Evolutionary conservation across 495 filamentous ascomycete genomes (phyloP), one percentile per base, ranked within the genome.

Genomic region (Thermothielavioides terrestris): DNA sequence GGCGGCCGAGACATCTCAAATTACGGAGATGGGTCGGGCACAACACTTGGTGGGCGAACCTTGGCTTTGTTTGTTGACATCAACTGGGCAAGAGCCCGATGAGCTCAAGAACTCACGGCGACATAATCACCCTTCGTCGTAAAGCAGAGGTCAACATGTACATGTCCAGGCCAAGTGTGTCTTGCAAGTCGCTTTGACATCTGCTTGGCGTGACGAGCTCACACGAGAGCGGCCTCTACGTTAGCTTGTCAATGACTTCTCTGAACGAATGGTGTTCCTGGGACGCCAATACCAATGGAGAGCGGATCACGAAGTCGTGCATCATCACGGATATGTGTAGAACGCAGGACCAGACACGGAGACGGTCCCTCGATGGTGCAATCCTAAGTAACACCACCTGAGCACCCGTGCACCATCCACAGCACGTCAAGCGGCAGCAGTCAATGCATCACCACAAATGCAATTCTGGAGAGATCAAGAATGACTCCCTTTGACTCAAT

Each of bases 361-460:
- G 11, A 38, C 27, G 47, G 38, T 49, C 42, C 36, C 38, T 49
- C 42, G 47, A 17, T 20, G 37, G 36, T 50, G 15, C 28, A 50
- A 37, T 41, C 28, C 39, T 35, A 23, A 44, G 21, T 26, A 30
- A 49, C n/a, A n/a, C 44, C 49, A 45, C 41, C 34, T 38, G 32
- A 51, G 45, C 41, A 45, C 49, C 46, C n/a, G 25, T 34, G 30
- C 37, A 42, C 46, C 41, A 22, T 44, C 23, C 49, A 38, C n/a
- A 25, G 38, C 15, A 22, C 41, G 28, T 26, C 39, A 25, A 21
- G 40, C 32, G 27, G 41, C 41, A 51, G 49, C 49, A 45, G 22
- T 45, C 49, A 51, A 51, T 51, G 34, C 49, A 45, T 30, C 39
- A 32, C 49, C 49, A 14, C 31, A 30, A 31, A 21, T 43, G 42